phyloP scores from a whole-genome alignment of 768 basidiomycete genomes.

The Boletus huronensis region DNA sequence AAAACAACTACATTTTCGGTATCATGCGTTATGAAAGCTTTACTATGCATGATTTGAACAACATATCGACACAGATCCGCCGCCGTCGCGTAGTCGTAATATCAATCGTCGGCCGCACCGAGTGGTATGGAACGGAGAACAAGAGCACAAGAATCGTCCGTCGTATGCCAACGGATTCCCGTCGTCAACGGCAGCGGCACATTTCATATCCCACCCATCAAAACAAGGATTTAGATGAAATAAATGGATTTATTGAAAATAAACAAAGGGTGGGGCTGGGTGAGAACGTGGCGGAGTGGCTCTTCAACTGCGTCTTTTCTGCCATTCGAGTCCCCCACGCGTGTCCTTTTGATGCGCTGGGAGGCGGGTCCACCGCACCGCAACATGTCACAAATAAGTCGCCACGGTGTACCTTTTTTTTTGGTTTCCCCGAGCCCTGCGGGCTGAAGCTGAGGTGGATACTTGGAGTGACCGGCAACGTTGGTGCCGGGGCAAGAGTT shows the following conservation, averaged over 20 bases:
- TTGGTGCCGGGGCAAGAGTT: too few relatives aligned
- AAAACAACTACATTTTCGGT: neutral
- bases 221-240: too few relatives aligned
- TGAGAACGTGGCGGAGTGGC: constrained; percentile 20
- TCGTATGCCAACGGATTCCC: neutral
- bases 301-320: constrained; percentile 27
- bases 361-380: constrained; percentile 3
- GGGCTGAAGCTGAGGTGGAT: neutral
- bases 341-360: constrained; percentile 7
- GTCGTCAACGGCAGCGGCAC: neutral
- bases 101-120: too few relatives aligned
- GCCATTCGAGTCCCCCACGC: constrained; percentile 26
- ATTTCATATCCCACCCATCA: neutral
- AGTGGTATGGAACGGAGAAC: neutral
- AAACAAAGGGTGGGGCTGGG: constrained; percentile 5
- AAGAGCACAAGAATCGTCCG: neutral
- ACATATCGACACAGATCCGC: too few relatives aligned
- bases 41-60: neutral
- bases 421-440: constrained; percentile 1
- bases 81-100: too few relatives aligned
- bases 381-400: constrained; percentile 12
- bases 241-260: neutral
- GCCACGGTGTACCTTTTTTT: constrained; percentile 1
- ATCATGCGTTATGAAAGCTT: neutral
- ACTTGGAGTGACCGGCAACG: too few relatives aligned